Percentiles rank a stretch among this genome's conserved stretches.
Evolutionary conservation across 1,284 basidiomycete genomes (phyloP).

Genomic region (Cryptococcus sp.): DNA sequence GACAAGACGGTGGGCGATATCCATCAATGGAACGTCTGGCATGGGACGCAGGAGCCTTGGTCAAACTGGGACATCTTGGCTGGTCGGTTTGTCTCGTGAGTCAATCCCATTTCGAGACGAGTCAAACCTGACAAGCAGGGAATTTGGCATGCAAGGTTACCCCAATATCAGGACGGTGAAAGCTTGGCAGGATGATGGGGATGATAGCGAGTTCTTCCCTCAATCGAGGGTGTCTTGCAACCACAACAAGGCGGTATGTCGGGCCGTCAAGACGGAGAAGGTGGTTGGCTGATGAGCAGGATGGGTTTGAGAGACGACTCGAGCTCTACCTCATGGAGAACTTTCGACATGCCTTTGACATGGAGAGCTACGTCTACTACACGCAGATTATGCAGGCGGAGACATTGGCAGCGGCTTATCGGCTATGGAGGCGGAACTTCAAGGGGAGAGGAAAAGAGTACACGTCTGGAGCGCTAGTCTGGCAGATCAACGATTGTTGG

Average conservation of each 20-base stretch:
- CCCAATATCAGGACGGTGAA: slow-evolving; percentile 78
- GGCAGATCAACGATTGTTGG: slow-evolving; percentile 81
- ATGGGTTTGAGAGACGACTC: slow-evolving; percentile 77
- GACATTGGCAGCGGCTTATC: slow-evolving; percentile 65
- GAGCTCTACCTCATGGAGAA: slow-evolving; percentile 86
- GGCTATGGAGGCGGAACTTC: slow-evolving; percentile 72
- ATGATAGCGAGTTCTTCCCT: slow-evolving; percentile 66
- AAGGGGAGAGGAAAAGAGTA: slow-evolving; percentile 62
- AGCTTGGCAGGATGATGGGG: slow-evolving; percentile 64
- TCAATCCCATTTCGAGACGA: slow-evolving; percentile 1
- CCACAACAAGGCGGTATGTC: slow-evolving; percentile 72
- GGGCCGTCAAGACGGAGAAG: background rate
- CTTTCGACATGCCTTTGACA: slow-evolving; percentile 70
- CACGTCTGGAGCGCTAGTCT: slow-evolving; percentile 70
- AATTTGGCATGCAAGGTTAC: slow-evolving; percentile 55
- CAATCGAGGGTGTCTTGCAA: slow-evolving; percentile 75
- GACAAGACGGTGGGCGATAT: slow-evolving; percentile 75
- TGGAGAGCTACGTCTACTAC: slow-evolving; percentile 75
- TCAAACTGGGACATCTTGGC: slow-evolving; percentile 79
- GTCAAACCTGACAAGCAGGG: slow-evolving; percentile 14
- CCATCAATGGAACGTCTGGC: slow-evolving; percentile 93
- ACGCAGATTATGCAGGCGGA: slow-evolving; percentile 82
- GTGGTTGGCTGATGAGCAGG: slow-evolving; percentile 28
- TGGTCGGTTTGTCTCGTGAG: slow-evolving; percentile 79
- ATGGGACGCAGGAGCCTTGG: slow-evolving; percentile 75